phyloP scores from a whole-genome alignment of 768 basidiomycete species.

The Hirschioporus abietinus region DNA sequence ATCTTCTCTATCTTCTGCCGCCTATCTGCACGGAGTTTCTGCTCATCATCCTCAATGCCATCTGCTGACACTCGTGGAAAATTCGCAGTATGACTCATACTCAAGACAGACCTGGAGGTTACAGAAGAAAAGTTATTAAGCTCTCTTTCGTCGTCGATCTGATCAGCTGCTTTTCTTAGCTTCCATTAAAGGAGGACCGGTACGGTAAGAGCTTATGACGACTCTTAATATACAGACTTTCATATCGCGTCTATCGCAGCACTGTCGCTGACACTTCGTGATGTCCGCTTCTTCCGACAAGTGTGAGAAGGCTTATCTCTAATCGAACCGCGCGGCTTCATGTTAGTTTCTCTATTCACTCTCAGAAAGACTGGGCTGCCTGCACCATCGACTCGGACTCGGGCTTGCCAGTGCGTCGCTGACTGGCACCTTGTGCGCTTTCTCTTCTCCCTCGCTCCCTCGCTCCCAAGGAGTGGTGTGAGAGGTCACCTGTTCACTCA shows the following conservation, averaged over 20 bases:
- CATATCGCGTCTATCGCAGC: conserved; percentile 1
- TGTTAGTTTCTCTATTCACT: neutral
- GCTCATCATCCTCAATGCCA: neutral
- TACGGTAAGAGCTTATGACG: neutral
- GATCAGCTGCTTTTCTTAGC: neutral
- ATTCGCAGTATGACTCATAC: neutral
- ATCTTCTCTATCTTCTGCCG: neutral
- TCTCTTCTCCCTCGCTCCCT: neutral
- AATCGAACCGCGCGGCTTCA: neutral
- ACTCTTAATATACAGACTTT: neutral
- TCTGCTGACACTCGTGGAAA: neutral
- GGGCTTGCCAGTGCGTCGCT: neutral
- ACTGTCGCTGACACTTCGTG: neutral
- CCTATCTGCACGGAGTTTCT: neutral
- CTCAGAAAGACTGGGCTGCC: neutral
- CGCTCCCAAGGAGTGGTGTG: neutral
- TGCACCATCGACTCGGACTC: neutral
- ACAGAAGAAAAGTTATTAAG: neutral
- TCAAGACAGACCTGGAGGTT: neutral
- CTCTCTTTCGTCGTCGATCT: neutral
- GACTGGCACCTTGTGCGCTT: neutral
- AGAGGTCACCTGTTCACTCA: neutral
- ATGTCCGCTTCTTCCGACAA: neutral
- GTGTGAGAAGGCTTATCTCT: neutral
- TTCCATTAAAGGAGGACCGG: neutral